Evolutionary conservation across 2,329 filamentous ascomycete genomes (phyloP).

Genomic region (Fusarium palustre): DNA sequence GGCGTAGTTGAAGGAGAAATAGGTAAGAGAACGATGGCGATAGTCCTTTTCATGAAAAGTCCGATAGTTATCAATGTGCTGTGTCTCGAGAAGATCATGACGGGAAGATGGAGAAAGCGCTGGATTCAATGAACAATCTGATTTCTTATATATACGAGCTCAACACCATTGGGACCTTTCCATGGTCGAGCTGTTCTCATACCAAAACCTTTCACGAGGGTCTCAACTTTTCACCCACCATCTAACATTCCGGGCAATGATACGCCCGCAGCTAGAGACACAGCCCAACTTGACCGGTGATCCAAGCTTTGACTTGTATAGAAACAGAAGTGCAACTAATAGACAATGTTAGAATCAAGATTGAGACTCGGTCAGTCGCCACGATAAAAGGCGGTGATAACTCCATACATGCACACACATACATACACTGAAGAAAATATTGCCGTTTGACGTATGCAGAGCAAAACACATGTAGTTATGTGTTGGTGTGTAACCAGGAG

Average conservation of each 20-base stretch:
- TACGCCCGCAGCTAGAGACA: conserved; percentile 10
- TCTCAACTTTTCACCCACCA: conserved; percentile 19
- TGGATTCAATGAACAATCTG: neutral
- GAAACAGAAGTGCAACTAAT: conserved; percentile 3
- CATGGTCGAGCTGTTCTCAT: neutral
- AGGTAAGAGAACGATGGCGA: neutral
- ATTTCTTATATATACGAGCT: neutral
- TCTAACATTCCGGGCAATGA: neutral
- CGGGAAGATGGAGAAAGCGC: neutral
- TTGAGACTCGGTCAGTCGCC: conserved; percentile 3
- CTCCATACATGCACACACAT: neutral
- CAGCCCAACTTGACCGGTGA: conserved; percentile 8
- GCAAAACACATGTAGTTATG: neutral
- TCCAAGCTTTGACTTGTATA: neutral
- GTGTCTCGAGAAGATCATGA: conserved; percentile 9
- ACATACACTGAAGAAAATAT: conserved; percentile 1
- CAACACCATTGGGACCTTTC: neutral
- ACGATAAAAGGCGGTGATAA: conserved; percentile 15
- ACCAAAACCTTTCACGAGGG: neutral
- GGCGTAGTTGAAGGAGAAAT: neutral
- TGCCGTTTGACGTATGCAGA: conserved; percentile 22
- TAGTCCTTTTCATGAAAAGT: conserved; percentile 7
- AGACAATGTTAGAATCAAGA: neutral
- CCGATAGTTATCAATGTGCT: neutral
- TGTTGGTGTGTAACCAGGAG: conserved; percentile 14